These are phyloP conservation scores for Thermothelomyces thermophilus DNA, from an alignment of 2,329 filamentous ascomycete species.

Conservation along the genomic window DNA sequence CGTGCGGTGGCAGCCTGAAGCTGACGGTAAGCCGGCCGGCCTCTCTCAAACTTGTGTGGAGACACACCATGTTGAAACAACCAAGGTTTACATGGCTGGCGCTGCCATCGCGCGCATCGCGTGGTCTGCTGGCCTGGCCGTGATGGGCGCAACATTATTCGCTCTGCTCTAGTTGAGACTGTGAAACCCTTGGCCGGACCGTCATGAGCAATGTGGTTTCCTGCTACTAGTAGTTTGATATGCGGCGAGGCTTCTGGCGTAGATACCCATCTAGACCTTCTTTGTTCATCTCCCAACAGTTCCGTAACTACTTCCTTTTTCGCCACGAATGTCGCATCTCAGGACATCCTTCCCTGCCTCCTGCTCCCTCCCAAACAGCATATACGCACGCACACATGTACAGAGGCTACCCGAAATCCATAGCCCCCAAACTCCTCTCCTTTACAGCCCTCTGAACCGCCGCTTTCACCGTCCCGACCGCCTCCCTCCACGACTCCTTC, in stretches of 20 bases:
- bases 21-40: slow-evolving; percentile 35
- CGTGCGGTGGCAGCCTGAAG: slow-evolving; percentile 49
- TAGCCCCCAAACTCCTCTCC: slow-evolving; percentile 50
- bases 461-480: slow-evolving; percentile 39
- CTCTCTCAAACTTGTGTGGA: neutral
- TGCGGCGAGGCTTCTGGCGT: no score
- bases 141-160: slow-evolving; percentile 5
- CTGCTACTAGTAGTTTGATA: no score
- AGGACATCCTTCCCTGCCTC: no score
- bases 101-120: slow-evolving; percentile 4
- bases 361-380: no score
- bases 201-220: no score
- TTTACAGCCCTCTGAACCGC: slow-evolving; percentile 50
- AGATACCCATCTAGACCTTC: slow-evolving; percentile 9
- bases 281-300: slow-evolving; percentile 38
- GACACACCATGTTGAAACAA: no score
- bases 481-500: slow-evolving; percentile 41
- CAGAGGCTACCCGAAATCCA: no score
- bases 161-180: neutral
- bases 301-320: no score
- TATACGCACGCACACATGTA: no score
- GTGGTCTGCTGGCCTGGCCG: slow-evolving; percentile 5
- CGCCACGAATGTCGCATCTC: no score
- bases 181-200: no score
- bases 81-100: slow-evolving; percentile 14